Conservation (phyloP, 1,139 yeast genomes). For the Kazachstania sp. region DNA sequence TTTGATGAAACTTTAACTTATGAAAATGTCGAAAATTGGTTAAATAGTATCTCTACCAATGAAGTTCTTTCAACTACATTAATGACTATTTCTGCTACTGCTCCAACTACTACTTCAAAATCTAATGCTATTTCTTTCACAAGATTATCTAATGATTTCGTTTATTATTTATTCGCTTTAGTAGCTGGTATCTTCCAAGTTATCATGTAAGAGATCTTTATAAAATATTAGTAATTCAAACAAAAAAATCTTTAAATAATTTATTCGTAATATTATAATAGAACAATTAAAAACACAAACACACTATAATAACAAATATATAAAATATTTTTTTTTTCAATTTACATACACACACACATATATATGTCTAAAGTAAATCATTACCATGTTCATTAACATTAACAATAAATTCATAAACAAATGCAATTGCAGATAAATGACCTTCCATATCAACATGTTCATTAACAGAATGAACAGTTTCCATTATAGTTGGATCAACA, state of each 20-base stretch:
- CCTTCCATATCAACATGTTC: conserved; percentile 46
- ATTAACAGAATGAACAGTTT: conserved; percentile 47
- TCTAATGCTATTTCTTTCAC: conserved; percentile 15
- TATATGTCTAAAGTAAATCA: neutral
- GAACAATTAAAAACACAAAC: no score
- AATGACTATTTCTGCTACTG: conserved; percentile 24
- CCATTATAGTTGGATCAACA: conserved; percentile 14
- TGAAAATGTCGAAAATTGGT: conserved; percentile 17
- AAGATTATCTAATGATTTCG: conserved; percentile 11
- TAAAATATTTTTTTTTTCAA: neutral
- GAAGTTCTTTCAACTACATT: conserved; percentile 22
- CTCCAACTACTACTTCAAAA: conserved; percentile 21
- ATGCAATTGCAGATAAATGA: conserved; percentile 52
- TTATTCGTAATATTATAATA: neutral
- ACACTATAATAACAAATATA: neutral
- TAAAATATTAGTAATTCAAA: no score
- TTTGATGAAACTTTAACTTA: conserved; percentile 35
- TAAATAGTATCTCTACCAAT: conserved; percentile 13
- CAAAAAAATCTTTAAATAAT: neutral
- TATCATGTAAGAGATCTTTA: conserved; percentile 5
- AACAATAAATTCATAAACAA: conserved; percentile 46
- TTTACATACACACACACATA: no score
- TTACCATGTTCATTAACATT: conserved; percentile 27
- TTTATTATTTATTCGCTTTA: conserved; percentile 19
- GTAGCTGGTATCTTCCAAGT: conserved; percentile 16